Base-by-base conservation (phyloP, 2,329 filamentous ascomycete species). In the Metarhizium rileyi region DNA sequence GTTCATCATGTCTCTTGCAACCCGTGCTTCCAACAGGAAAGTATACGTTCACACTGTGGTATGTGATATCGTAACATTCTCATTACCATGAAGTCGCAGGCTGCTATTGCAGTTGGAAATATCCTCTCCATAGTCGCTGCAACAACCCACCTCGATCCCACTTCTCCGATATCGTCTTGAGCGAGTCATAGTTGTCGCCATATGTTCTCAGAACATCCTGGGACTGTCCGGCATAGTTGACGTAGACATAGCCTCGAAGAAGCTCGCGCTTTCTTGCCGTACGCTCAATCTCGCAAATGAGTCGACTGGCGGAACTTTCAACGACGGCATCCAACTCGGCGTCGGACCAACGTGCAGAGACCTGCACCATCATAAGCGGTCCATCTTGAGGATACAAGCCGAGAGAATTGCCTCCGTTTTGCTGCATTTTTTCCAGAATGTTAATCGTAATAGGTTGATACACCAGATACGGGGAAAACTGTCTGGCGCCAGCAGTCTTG, bases 371-470 rank as follows among this genome's bases (percentile, higher is more conserved):
- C 33, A 61, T 56, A 30, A 65, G 20, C 2, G 66, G 60, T 5
- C 67, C 62, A 9, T 66, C 64, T 16, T 62, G 57, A 3, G 60
- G 58, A 23, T 63, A 57, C 18, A 74, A 54, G 0, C 69, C 70
- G 5, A 73, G 54, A 1, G 70, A 59, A 46, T 74, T 74, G 12
- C 70, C 68, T 4, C 69, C 70, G 16, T 65, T 66, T 36, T 60
- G 58, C 43, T 60, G 52, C 59, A 65, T 65, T 7, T 57, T 50
- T 12, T 61, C 52, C 5, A 65, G 50, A 23, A 68, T 57, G 36
- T 63, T 61, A n/a, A 61, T 55, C 2, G 69, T 52, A 36, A 72
- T 63, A 5, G 70, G 66, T 52, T 74, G 71, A 53, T 68, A 65
- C 10, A 63, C 56, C 1, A 68, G 43, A 35, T 35, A 35, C 3